A percentile compares a stretch with the other conserved stretches of the same genome.
These are phyloP conservation scores for Pyrenophora teres DNA, from an alignment of 2,329 filamentous ascomycete genomes.

Conservation along the genomic window DNA sequence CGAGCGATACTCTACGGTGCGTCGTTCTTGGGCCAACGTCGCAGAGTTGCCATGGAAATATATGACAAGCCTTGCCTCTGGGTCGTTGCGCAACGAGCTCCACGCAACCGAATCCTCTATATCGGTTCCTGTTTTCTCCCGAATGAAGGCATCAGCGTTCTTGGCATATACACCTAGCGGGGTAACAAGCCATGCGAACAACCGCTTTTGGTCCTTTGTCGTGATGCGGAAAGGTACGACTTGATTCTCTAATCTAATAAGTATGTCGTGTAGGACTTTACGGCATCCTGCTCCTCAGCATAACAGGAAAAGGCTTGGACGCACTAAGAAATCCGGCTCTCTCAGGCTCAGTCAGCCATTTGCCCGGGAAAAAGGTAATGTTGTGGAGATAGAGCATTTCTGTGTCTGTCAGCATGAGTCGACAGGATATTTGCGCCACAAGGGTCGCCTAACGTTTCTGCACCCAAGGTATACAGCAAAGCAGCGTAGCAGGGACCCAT, in stretches of 20 bases:
- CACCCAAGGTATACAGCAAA: conserved; percentile 45
- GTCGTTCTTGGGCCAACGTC: conserved; percentile 78
- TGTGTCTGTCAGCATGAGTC: conserved; percentile 9
- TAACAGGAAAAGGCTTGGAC: conserved; percentile 2
- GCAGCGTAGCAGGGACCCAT: conserved; percentile 42
- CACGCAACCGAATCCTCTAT: conserved; percentile 56
- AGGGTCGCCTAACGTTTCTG: conserved; percentile 34
- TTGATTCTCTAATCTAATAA: conserved; percentile 69
- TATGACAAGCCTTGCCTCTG: conserved; percentile 60
- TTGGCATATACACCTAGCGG: conserved; percentile 75
- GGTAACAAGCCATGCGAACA: conserved; percentile 92
- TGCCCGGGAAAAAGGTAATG: conserved; percentile 43
- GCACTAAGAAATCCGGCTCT: conserved; percentile 44
- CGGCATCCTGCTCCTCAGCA: neutral
- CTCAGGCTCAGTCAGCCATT: conserved; percentile 44
- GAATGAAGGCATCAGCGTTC: conserved; percentile 69
- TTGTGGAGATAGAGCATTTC: conserved; percentile 46
- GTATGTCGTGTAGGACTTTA: neutral
- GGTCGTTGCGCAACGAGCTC: conserved; percentile 56
- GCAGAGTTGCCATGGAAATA: conserved; percentile 66
- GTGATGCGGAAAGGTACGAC: conserved; percentile 79
- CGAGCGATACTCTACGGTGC: conserved; percentile 77
- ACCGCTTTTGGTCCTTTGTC: conserved; percentile 73
- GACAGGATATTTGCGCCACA: neutral
- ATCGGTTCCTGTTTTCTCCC: conserved; percentile 42